Evolutionary conservation across 495 filamentous ascomycete species (phyloP), one percentile per base, ranked within the genome.

Genomic region (Letharia columbiana): DNA sequence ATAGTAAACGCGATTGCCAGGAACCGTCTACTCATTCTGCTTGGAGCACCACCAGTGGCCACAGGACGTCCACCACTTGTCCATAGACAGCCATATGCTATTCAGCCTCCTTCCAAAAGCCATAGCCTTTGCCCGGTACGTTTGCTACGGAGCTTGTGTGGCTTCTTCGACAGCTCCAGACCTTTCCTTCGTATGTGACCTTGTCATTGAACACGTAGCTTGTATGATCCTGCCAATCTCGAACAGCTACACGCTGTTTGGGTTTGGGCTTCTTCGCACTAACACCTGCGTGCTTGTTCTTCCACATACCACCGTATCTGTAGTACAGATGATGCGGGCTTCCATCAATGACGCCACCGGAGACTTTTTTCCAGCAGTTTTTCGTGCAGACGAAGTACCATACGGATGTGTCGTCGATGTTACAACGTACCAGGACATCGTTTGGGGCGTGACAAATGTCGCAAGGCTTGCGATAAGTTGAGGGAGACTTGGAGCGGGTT

Each of bases 261-360:
- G 12, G 31, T 33, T 66, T 72, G 11, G 63, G 52, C 59, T 70
- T 72, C 61, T 64, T 66, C 9, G 70, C 68, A 41, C 54, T 62
- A 6, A 72, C 60, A 15, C 68, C 65, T 42, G 70, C 63, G 52
- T 70, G 65, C 50, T 66, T 65, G 20, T 70, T 72, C 47, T 72
- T 72, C 70, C 70, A 72, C 70, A 72, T 72, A 28, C 71, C 68
- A 17, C 71, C 71, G 35, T 70, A 70, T 40, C 35, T 67, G 50
- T 72, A 72, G 42, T 57, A 40, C n/a, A 59, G 68, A 20, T 67
- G 71, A 44, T 64, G 20, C 60, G 23, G 52, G 13, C 49, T 31
- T 40, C 68, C 71, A 45, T 72, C 66, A 45, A 65, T 60, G 1
- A 67, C 23, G 18, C 68, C 68, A 13, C 68, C 68, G 1, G 68